Conservation (phyloP, 176 grass and related monocot species). For the Rhipidocladum racemiflorum region DNA sequence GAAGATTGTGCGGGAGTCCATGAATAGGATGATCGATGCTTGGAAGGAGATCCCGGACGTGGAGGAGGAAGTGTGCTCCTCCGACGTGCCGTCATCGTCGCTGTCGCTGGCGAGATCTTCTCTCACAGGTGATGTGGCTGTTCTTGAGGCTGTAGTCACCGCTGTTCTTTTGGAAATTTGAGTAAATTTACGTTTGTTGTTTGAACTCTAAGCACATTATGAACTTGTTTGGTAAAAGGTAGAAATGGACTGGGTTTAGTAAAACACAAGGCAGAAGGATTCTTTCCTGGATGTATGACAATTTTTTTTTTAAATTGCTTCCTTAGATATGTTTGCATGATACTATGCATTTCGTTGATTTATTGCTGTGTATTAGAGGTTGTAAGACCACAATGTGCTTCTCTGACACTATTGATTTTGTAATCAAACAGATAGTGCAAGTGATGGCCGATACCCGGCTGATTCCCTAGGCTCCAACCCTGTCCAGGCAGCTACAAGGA, state of each 20-base stretch:
- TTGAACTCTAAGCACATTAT: neutral
- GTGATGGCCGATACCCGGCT: conserved; percentile 34
- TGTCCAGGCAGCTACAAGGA: conserved; percentile 41
- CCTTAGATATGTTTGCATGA: neutral
- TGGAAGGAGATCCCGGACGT: conserved; percentile 85
- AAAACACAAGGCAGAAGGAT: neutral
- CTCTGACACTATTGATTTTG: conserved; percentile 34
- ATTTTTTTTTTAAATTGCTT: neutral
- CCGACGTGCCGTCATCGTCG: conserved; percentile 1
- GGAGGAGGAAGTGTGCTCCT: conserved; percentile 48
- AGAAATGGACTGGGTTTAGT: conserved; percentile 2
- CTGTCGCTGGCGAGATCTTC: conserved; percentile 50
- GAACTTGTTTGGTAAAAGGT: conserved; percentile 5
- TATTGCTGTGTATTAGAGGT: neutral
- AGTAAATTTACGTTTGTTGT: conserved; percentile 16
- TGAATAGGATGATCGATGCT: conserved; percentile 88
- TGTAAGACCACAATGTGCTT: neutral
- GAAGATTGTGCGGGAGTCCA: conserved; percentile 86
- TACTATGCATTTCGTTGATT: neutral
- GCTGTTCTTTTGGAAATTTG: neutral
- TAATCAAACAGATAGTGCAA: conserved; percentile 57
- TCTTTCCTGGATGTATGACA: conserved; percentile 15
- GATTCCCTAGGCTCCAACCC: conserved; percentile 48
- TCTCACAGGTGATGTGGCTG: conserved; percentile 44
- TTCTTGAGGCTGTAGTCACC: conserved; percentile 7